A percentile compares a stretch with the other conserved stretches of the same genome.
These are phyloP conservation scores for Aspergillus sp. DNA, from an alignment of 2,329 filamentous ascomycete species.

Conservation along the genomic window DNA sequence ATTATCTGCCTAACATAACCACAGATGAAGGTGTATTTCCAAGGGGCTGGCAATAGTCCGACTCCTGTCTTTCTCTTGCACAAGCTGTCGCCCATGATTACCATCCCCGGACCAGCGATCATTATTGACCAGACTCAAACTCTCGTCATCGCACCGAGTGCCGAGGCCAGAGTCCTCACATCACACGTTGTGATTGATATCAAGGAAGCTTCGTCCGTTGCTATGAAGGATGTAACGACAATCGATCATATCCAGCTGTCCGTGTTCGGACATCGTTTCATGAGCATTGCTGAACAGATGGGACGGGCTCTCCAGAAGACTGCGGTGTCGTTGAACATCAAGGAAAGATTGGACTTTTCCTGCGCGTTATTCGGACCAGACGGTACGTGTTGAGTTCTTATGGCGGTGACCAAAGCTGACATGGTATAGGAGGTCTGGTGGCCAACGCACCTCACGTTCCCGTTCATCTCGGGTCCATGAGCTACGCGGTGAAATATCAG, in stretches of 20 bases:
- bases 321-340: conserved; percentile 66
- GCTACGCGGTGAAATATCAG: conserved; percentile 77
- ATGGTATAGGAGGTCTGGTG: conserved; percentile 48
- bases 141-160: conserved; percentile 79
- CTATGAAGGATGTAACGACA: conserved; percentile 17
- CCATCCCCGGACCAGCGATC: conserved; percentile 69
- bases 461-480: conserved; percentile 80
- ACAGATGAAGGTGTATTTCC: conserved; percentile 24
- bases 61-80: conserved; percentile 38
- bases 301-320: conserved; percentile 57
- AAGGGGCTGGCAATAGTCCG: conserved; percentile 14
- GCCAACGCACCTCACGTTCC: conserved; percentile 70
- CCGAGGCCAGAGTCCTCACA: conserved; percentile 73
- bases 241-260: conserved; percentile 54
- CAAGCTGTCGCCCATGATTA: conserved; percentile 32
- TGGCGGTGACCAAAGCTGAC: too few species aligned
- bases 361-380: conserved; percentile 77
- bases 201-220: conserved; percentile 23
- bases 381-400: conserved; percentile 51
- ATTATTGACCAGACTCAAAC: conserved; percentile 75
- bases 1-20: neutral
- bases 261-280: conserved; percentile 58
- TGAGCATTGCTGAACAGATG: conserved; percentile 61
- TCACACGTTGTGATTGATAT: conserved; percentile 90
- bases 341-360: conserved; percentile 82